Base-by-base conservation (phyloP, 352 stramenopile genomes). In the Phytophthora cryptogea region DNA sequence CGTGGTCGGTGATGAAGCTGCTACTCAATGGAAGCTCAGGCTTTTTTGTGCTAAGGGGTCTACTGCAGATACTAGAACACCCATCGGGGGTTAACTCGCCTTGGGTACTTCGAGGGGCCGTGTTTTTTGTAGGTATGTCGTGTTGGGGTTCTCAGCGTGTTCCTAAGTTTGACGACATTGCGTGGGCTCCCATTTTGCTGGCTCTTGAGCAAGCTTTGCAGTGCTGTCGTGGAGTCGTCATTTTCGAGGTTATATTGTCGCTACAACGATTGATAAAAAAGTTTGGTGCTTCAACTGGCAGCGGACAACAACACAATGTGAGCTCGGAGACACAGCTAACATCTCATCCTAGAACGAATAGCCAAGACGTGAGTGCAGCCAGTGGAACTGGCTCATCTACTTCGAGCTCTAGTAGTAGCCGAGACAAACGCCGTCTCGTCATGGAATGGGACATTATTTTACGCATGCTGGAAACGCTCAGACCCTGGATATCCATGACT, bases 41-140 rank as follows among this genome's bases (percentile, higher is more conserved):
- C 1, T 91, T 89, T 36, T 72, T 91, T 54, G 78, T 89, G 10
- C 64, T 95, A 1, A 78, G 78, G 11, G 83, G 87, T 7, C 59
- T 96, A 3, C 55, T 96, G 5, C 60, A 76, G 7, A 13, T 96
- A n/a, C 66, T 96, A 7, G 86, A 96, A 41, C 79, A 87, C 41
- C 83, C 82, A 1, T 62, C 45, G 28, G 42, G 50, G 3, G 54
- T 54, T 46, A 84, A 78, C 49, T 88, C 75, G 16, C 74, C 84
- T 43, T 91, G 78, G 79, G 81, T 92, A n/a, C 66, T 92, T 0
- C 79, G 87, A 44, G 87, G 87, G 0, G 85, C 86, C 0, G 84
- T 96, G 10, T 96, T 95, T 64, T 96, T 94, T 57, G 65, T 96
- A 4, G 87, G 86, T 2, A 96, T 96, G 87, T 95, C 86, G 13